Percentiles rank a stretch among this genome's conserved stretches.
Conservation (phyloP, 2,329 filamentous ascomycete genomes). For the Dactylellina parvicollis region DNA sequence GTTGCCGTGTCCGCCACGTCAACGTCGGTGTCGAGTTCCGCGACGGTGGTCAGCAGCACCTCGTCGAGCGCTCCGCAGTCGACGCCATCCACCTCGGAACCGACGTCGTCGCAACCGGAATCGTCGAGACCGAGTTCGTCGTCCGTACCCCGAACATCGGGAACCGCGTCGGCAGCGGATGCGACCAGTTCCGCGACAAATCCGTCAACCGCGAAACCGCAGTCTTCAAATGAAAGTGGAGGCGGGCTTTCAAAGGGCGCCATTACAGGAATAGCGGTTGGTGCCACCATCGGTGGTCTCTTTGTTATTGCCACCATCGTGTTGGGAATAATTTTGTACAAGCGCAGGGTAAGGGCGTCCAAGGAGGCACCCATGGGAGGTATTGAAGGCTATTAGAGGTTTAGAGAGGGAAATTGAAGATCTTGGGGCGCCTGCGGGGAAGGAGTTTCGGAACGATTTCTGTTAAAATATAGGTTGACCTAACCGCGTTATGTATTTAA, state of each 20-base stretch:
- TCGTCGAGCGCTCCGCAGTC: too few relatives aligned
- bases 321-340: not conserved
- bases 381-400: conserved; percentile 4
- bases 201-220: not conserved
- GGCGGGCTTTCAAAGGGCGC: not conserved
- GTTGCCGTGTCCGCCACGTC: not conserved
- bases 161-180: not conserved
- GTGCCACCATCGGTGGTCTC: not conserved
- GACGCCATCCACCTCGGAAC: not conserved
- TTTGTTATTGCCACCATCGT: not conserved
- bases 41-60: not conserved
- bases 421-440: too few relatives aligned
- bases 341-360: not conserved
- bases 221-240: not conserved
- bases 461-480: too few relatives aligned
- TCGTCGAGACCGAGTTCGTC: not conserved
- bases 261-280: not conserved
- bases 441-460: too few relatives aligned
- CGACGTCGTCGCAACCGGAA: not conserved
- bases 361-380: not conserved
- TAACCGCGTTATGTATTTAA: too few relatives aligned
- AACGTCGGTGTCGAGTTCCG: not conserved
- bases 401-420: too few relatives aligned
- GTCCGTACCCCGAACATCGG: not conserved
- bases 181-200: too few relatives aligned